phyloP scores from a whole-genome alignment of 129 eudicot genomes.

The Chrysanthemum lavandulifolium region DNA sequence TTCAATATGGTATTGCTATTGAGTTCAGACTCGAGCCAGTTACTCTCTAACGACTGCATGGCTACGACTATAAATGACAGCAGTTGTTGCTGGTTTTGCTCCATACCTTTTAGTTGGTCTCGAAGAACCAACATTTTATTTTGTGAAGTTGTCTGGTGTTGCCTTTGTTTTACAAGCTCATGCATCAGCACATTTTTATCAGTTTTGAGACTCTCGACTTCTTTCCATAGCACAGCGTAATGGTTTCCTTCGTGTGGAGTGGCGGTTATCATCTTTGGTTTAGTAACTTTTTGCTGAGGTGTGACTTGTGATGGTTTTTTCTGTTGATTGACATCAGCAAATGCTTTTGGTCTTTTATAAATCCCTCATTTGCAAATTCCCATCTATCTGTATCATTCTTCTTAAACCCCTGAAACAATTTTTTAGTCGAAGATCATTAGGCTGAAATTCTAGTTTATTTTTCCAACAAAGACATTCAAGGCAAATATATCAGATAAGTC shows the following conservation, averaged over 20 bases:
- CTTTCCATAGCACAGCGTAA: constrained; percentile 45
- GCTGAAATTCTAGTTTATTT: background rate
- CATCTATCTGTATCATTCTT: constrained; percentile 84
- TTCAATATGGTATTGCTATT: constrained; percentile 40
- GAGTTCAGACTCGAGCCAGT: constrained; percentile 59
- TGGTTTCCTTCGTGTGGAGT: constrained; percentile 41
- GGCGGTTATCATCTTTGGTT: constrained; percentile 24
- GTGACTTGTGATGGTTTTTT: constrained; percentile 37
- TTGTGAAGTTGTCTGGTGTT: constrained; percentile 69
- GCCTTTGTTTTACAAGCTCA: constrained; percentile 61
- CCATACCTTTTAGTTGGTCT: constrained; percentile 85
- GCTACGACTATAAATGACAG: constrained; percentile 89
- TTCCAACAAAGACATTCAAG: too few relatives aligned
- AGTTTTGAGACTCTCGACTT: constrained; percentile 72
- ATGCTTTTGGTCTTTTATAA: constrained; percentile 78
- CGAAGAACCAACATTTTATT: constrained; percentile 54
- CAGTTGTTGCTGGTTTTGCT: constrained; percentile 92
- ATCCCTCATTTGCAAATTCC: constrained; percentile 80
- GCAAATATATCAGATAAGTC: too few relatives aligned
- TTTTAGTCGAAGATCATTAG: background rate
- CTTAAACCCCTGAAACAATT: constrained; percentile 69
- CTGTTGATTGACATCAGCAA: constrained; percentile 62
- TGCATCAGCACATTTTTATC: constrained; percentile 70
- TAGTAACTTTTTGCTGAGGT: constrained; percentile 35
- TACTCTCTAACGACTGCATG: constrained; percentile 73